These are phyloP conservation scores for Fusarium subglutinans DNA, from an alignment of 2,329 filamentous ascomycete genomes.

Conservation along the genomic window DNA sequence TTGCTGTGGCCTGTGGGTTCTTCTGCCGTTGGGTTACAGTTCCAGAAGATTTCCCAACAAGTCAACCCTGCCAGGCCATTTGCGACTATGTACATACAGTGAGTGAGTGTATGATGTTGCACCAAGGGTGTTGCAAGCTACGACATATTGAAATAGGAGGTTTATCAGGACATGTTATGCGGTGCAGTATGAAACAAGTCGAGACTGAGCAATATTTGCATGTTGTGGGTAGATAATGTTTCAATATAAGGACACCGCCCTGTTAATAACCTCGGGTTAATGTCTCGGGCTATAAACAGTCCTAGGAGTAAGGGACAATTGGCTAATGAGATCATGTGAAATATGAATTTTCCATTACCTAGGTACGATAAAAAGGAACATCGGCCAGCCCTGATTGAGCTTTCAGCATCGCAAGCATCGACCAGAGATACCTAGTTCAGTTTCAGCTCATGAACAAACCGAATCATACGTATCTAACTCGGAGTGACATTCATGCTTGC, in stretches of 20 bases:
- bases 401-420: not conserved
- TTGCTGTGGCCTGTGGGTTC: constrained; percentile 12
- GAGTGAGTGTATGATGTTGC: not conserved
- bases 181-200: constrained; percentile 9
- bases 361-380: not conserved
- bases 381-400: not conserved
- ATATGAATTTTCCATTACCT: not conserved
- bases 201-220: not conserved
- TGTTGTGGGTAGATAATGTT: constrained; percentile 14
- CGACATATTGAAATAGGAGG: constrained; percentile 5
- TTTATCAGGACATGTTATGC: constrained; percentile 4
- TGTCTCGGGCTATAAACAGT: not conserved
- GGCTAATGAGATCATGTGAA: constrained; percentile 1
- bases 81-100: not conserved
- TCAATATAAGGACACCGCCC: constrained; percentile 16
- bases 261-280: constrained; percentile 6
- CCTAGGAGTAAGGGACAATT: not conserved
- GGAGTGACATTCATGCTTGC: constrained; percentile 11
- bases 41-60: constrained; percentile 32
- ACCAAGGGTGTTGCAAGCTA: not conserved
- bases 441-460: not conserved
- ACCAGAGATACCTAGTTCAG: not conserved
- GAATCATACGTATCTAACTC: not conserved
- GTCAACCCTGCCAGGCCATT: constrained; percentile 11
- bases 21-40: constrained; percentile 11